A percentile compares a stretch with the other conserved stretches of the same genome.
phyloP scores from a whole-genome alignment of 2,329 filamentous ascomycete genomes.

The Cadophora gregata region DNA sequence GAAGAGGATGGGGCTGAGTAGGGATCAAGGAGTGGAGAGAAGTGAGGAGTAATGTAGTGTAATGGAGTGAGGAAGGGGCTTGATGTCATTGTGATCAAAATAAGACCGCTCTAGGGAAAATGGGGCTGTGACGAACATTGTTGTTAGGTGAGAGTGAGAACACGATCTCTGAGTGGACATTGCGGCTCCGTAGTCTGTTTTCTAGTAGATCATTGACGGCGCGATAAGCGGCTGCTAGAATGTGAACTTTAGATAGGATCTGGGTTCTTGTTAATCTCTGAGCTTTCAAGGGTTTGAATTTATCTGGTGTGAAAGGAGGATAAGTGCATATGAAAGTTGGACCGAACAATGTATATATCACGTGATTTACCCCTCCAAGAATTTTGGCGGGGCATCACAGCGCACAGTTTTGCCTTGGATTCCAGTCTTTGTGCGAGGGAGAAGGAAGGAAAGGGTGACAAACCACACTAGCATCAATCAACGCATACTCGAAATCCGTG shows the following conservation, averaged over 20 bases:
- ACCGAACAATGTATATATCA: neutral
- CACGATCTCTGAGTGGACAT: slow-evolving; percentile 62
- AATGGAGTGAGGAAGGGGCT: neutral
- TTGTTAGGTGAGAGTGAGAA: slow-evolving; percentile 61
- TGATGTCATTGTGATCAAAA: neutral
- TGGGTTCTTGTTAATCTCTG: slow-evolving; percentile 35
- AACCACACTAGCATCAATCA: slow-evolving; percentile 85
- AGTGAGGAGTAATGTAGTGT: neutral
- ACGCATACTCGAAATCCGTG: slow-evolving; percentile 86
- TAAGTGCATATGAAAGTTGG: neutral
- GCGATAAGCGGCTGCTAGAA: slow-evolving; percentile 55
- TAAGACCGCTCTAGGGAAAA: no score
- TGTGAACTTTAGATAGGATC: slow-evolving; percentile 55
- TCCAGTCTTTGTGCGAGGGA: no score
- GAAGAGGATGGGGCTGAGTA: neutral
- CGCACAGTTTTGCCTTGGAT: neutral
- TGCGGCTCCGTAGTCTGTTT: slow-evolving; percentile 53
- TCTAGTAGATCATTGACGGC: slow-evolving; percentile 54
- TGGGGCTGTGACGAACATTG: slow-evolving; percentile 50
- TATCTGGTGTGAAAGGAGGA: neutral
- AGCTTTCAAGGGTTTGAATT: neutral
- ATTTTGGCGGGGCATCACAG: slow-evolving; percentile 9
- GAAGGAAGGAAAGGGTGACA: slow-evolving; percentile 37
- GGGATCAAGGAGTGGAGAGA: neutral
- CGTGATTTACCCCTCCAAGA: slow-evolving; percentile 1